A percentile compares a stretch with the other conserved stretches of the same genome.
Conservation (phyloP, 139 green algal species). For the Chlorella sp. region DNA sequence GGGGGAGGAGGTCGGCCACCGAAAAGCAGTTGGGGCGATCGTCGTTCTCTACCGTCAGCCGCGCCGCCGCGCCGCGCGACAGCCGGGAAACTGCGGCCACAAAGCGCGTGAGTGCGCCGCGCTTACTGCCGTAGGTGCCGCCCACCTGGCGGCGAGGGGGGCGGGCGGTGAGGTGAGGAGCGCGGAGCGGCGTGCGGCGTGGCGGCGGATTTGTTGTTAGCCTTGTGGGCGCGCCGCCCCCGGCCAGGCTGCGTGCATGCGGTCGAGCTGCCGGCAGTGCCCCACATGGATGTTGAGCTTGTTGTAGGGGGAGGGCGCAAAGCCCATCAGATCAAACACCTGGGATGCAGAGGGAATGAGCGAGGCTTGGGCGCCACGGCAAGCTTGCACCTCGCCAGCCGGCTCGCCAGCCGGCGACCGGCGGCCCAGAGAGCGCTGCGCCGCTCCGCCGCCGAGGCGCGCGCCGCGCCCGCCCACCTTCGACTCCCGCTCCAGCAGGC, state of each 20-base stretch:
- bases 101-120: conserved; percentile 54
- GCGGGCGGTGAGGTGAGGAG: no score
- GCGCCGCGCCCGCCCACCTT: conserved; percentile 23
- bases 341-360: background rate
- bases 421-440: no score
- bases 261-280: no score
- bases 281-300: conserved; percentile 87
- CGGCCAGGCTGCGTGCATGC: no score
- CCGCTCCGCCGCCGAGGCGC: no score
- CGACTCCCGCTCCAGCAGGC: conserved; percentile 69
- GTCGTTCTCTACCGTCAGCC: conserved; percentile 65
- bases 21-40: conserved; percentile 54
- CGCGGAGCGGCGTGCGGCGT: no score
- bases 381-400: no score
- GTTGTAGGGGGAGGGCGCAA: conserved; percentile 53
- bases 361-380: no score
- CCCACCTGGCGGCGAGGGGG: no score
- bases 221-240: no score
- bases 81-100: conserved; percentile 30
- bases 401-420: no score
- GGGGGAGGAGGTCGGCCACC: conserved; percentile 50
- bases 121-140: conserved; percentile 49
- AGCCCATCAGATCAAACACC: conserved; percentile 76
- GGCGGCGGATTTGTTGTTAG: no score
- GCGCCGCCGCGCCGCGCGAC: background rate